Conservation (phyloP, 495 filamentous ascomycete genomes). For the Aspergillus haitiensis region DNA sequence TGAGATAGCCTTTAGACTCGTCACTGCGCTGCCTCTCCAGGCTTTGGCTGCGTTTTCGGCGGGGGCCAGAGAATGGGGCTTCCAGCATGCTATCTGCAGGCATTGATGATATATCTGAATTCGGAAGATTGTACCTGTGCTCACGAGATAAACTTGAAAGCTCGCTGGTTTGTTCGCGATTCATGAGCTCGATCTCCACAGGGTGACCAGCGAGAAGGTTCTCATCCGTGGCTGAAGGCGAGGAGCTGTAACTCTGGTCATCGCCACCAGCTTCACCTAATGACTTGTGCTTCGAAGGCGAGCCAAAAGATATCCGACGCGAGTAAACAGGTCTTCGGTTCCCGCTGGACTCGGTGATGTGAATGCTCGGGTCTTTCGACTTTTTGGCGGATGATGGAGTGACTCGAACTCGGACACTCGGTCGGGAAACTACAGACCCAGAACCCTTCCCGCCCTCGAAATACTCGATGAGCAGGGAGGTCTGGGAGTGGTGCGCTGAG, state of each 20-base stretch:
- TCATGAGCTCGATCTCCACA: constrained; percentile 81
- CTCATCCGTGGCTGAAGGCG: constrained; percentile 74
- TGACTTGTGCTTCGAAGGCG: constrained; percentile 55
- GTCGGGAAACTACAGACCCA: constrained; percentile 62
- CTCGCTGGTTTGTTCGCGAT: constrained; percentile 57
- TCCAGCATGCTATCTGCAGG: constrained; percentile 89
- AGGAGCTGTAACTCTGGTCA: constrained; percentile 60
- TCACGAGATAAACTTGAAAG: constrained; percentile 60
- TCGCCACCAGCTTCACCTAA: constrained; percentile 48
- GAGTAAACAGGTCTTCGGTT: constrained; percentile 65
- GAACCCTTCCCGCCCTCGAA: constrained; percentile 82
- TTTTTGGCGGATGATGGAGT: constrained; percentile 71
- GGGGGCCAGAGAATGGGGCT: constrained; percentile 51
- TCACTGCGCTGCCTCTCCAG: constrained; percentile 48
- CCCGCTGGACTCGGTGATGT: constrained; percentile 75
- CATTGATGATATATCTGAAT: constrained; percentile 90
- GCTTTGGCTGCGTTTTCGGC: constrained; percentile 60
- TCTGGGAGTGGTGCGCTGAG: constrained; percentile 68
- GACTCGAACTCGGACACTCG: constrained; percentile 92
- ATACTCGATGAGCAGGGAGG: constrained; percentile 95
- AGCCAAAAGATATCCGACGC: constrained; percentile 60
- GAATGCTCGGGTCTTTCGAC: constrained; percentile 64
- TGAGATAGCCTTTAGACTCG: constrained; percentile 58
- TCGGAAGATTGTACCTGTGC: constrained; percentile 55
- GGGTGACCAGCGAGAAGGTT: constrained; percentile 70